Evolutionary conservation across 75 land plant species (phyloP), one percentile per base, ranked within the genome.

Genomic region (Sequoia sempervirens): DNA sequence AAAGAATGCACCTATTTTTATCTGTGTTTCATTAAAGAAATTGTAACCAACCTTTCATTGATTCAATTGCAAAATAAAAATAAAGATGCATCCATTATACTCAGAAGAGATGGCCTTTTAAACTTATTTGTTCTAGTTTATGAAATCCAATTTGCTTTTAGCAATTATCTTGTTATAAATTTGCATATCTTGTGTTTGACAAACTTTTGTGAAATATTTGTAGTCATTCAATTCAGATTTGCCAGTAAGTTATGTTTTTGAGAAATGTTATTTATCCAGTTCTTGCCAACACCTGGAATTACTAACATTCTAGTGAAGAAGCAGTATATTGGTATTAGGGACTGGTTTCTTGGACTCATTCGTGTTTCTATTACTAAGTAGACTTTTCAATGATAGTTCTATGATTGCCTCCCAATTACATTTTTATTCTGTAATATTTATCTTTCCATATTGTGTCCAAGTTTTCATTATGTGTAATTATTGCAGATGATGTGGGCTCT

Each of bases 401-500:
- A 70, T 9, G n/a, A 70, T 23, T 32, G 73, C 73, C 73, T 30
- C 37, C 36, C 73, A 32, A 32, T 70, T 10, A 11, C 36, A 70
- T 45, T 26, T 38, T 5, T 75, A 17, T 41, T 37, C 41, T 38
- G 4, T 38, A 11, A 6, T 30, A 75, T 4, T 4, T 18, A 75
- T 75, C 37, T 72, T 75, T 75, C 17, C 41, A 37, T 75, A 15
- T 38, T 43, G n/a, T 45, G 47, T 2, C 30, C 14, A 45, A 78
- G 80, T 78, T 78, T 78, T 78, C 47, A 26, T 78, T n/a, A 26
- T 78, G 43, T 20, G 5, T 45, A 32, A n/a, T 83, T 81, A 69
- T 15, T 81, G 83, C 93, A 96, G 99, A 95, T 96, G 98, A 96
- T 96, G 98, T 96, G 99, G 99, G 94, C 99, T 61, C 84, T 94